Base-by-base conservation (phyloP, 495 filamentous ascomycete species). In the Usnea hakonensis region DNA sequence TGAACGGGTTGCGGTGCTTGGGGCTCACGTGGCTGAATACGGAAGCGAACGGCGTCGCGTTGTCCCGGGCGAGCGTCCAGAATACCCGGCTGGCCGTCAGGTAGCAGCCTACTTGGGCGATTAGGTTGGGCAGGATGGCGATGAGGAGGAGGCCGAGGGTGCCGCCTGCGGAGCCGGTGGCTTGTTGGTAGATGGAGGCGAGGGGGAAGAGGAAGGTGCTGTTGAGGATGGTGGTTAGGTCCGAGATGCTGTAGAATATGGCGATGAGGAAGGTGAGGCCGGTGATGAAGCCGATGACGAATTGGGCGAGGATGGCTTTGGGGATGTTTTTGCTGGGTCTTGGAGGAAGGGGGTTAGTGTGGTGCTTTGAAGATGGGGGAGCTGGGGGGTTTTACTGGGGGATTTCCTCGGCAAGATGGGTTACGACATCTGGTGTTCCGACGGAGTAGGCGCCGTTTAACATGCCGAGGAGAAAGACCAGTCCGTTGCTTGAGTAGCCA, bases 401-500 rank as follows among this genome's bases (percentile, higher is more conserved):
- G 5, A 89, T 73, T 72, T 92, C 89, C 71, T 92, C 89, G 1
- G 88, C 84, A 56, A 92, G 78, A 70, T 92, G 89, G 7, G 84
- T 84, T 55, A 88, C 79, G 33, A 80, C 76, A 71, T 87, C 87
- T 0, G 88, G 88, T 0, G 87, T 89, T 3, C 89, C 89, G 30
- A 91, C 82, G 4, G 88, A 83, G 67, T 87, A 91, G 5, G 89
- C 88, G 13, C 87, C 89, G 67, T 92, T 92, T 52, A 92, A 75
- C 41, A 90, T 81, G 2, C 89, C 88, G 7, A 84, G 76, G 41
- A 90, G 71, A 66, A 92, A 92, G 19, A 83, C 87, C 13, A 92
- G 77, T 0, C 87, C 88, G 59, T 83, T 78, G 35, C 77, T 81
- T 60, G 75, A 77, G 70, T 84, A 90, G 0, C 87, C 87, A 0